Conservation (phyloP, 805 yeast genomes). For the Zygotorulaspora florentina region DNA sequence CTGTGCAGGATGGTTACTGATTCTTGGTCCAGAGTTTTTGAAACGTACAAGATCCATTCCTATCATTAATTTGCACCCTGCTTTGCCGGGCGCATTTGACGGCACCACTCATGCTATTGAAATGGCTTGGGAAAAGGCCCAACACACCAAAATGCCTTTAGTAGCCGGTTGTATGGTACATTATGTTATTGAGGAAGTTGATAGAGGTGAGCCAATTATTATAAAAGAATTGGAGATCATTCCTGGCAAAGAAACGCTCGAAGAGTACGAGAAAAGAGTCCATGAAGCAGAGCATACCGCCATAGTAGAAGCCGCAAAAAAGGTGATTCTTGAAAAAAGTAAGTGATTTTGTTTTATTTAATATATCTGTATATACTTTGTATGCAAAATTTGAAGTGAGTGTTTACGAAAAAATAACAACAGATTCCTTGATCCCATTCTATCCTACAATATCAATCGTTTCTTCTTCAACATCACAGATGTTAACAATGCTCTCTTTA, state of each 20-base stretch:
- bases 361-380: neutral
- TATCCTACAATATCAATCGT: slow-evolving; percentile 39
- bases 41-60: slow-evolving; percentile 62
- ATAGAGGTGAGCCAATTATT: slow-evolving; percentile 83
- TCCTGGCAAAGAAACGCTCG: slow-evolving; percentile 66
- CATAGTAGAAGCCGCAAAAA: slow-evolving; percentile 84
- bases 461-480: slow-evolving; percentile 68
- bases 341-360: neutral
- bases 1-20: slow-evolving; percentile 99
- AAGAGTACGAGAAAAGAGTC: slow-evolving; percentile 75
- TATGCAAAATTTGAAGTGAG: neutral
- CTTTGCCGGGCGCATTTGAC: slow-evolving; percentile 94
- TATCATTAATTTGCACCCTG: slow-evolving; percentile 93
- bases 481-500: slow-evolving; percentile 57
- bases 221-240: slow-evolving; percentile 71
- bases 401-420: neutral
- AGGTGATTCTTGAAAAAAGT: neutral
- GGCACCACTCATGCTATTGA: slow-evolving; percentile 93
- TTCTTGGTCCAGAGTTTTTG: slow-evolving; percentile 73
- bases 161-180: slow-evolving; percentile 96
- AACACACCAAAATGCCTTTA: slow-evolving; percentile 52
- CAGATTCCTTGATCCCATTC: neutral
- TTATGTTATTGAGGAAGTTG: slow-evolving; percentile 93
- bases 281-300: slow-evolving; percentile 85
- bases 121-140: slow-evolving; percentile 94